Conservation (phyloP, 1,284 basidiomycete genomes). For the Sanghuangporus sanghuang region DNA sequence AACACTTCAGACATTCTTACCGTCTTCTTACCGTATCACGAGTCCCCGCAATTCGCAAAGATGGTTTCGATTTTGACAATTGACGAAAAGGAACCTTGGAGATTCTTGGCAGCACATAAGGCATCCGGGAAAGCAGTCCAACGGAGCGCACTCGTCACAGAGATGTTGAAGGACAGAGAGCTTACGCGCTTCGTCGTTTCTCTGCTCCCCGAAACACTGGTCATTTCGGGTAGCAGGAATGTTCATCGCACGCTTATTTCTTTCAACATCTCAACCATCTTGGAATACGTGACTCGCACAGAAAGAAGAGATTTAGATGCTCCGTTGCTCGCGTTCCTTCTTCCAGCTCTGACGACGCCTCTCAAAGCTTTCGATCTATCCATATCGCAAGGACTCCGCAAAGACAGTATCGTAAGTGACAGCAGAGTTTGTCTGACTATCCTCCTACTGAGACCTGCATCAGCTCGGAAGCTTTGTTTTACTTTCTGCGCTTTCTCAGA, state of each 20-base stretch:
- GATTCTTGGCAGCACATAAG: constrained; percentile 72
- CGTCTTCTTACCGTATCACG: constrained; percentile 92
- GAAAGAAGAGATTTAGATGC: constrained; percentile 50
- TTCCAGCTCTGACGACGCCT: constrained; percentile 58
- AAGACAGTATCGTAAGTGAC: constrained; percentile 51
- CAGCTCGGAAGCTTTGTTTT: constrained; percentile 74
- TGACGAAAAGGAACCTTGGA: constrained; percentile 45
- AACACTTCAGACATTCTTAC: constrained; percentile 79
- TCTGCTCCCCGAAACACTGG: constrained; percentile 58
- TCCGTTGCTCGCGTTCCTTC: constrained; percentile 52
- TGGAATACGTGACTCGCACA: constrained; percentile 68
- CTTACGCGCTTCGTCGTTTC: constrained; percentile 67
- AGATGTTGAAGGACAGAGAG: constrained; percentile 71
- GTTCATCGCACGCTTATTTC: constrained; percentile 73
- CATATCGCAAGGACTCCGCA: constrained; percentile 24
- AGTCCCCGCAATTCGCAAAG: constrained; percentile 91
- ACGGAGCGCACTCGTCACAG: constrained; percentile 60
- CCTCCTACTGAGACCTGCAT: neutral
- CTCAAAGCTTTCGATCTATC: constrained; percentile 34
- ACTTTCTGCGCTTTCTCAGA: constrained; percentile 60
- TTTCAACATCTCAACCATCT: constrained; percentile 80
- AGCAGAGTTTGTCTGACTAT: neutral
- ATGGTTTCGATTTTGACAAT: constrained; percentile 86
- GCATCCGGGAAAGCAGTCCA: constrained; percentile 69
- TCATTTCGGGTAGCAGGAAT: constrained; percentile 19